Percentiles rank a stretch among this genome's conserved stretches.
phyloP scores from a whole-genome alignment of 768 basidiomycete species.

The Amanita fuliginea region DNA sequence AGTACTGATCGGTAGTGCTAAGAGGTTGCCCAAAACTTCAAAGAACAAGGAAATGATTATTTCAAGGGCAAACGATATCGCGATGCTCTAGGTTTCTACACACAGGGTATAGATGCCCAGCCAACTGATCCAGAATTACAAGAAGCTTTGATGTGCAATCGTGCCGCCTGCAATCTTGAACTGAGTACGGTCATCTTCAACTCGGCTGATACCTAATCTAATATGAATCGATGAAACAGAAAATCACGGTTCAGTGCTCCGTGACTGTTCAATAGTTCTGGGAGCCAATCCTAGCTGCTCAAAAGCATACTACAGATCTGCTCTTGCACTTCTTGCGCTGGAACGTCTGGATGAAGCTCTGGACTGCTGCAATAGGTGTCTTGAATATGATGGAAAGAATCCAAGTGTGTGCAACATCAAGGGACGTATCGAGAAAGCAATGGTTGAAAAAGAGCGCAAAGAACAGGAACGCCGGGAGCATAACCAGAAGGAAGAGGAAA shows the following conservation, averaged over 20 bases:
- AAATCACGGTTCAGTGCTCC: constrained; percentile 79
- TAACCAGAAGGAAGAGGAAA: constrained; percentile 37
- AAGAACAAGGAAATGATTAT: constrained; percentile 93
- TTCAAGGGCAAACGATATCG: constrained; percentile 79
- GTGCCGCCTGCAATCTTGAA: constrained; percentile 90
- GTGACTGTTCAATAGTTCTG: constrained; percentile 74
- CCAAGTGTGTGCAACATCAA: constrained; percentile 38
- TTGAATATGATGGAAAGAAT: constrained; percentile 48
- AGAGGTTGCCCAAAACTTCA: constrained; percentile 92
- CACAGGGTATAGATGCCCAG: constrained; percentile 79
- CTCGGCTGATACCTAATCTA: not conserved
- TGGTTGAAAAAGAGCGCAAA: constrained; percentile 38
- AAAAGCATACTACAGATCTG: constrained; percentile 86
- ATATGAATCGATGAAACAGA: not conserved
- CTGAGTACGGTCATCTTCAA: constrained; percentile 40
- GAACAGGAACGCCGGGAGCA: constrained; percentile 39
- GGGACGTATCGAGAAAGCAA: constrained; percentile 32
- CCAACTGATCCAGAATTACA: constrained; percentile 48
- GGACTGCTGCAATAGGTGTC: constrained; percentile 69
- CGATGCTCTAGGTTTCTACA: constrained; percentile 86
- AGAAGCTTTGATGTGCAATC: constrained; percentile 74
- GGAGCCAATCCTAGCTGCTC: constrained; percentile 48
- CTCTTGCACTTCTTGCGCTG: constrained; percentile 62
- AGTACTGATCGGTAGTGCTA: not conserved
- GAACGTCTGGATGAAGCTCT: constrained; percentile 71